Percentiles rank a stretch among this genome's conserved stretches.
Evolutionary conservation across 768 basidiomycete genomes (phyloP).

Genomic region (Rhodotorula graminis): DNA sequence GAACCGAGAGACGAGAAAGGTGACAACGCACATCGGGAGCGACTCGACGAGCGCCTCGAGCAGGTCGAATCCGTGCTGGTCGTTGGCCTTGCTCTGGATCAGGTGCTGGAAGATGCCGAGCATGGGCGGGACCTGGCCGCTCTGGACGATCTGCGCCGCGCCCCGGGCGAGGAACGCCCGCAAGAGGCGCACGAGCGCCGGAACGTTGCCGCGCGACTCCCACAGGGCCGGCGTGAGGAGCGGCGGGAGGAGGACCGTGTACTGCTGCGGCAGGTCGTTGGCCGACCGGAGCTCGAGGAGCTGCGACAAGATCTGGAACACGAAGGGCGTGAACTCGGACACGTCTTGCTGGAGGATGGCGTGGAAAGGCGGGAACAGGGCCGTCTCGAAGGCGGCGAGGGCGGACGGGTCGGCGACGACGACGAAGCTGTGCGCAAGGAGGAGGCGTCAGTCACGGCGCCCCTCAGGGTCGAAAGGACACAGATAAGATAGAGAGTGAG

Average conservation of each 20-base stretch:
- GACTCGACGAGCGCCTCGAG: slow-evolving; percentile 68
- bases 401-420: slow-evolving; percentile 65
- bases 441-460: no score
- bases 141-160: slow-evolving; percentile 59
- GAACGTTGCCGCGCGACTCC: slow-evolving; percentile 91
- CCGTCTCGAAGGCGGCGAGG: slow-evolving; percentile 68
- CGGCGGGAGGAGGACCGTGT: slow-evolving; percentile 71
- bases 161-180: slow-evolving; percentile 76
- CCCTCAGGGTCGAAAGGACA: no score
- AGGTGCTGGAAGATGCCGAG: slow-evolving; percentile 88
- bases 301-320: slow-evolving; percentile 92
- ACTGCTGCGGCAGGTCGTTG: slow-evolving; percentile 62
- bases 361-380: slow-evolving; percentile 80
- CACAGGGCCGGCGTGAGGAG: slow-evolving; percentile 79
- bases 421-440: slow-evolving; percentile 60
- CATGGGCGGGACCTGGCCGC: slow-evolving; percentile 69
- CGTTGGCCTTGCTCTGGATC: slow-evolving; percentile 70
- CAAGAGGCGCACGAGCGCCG: slow-evolving; percentile 81
- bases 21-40: slow-evolving; percentile 65
- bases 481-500: no score
- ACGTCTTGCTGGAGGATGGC: slow-evolving; percentile 86
- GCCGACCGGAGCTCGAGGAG: slow-evolving; percentile 78
- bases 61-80: slow-evolving; percentile 85
- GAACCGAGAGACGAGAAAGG: background rate
- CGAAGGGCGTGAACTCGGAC: slow-evolving; percentile 94